phyloP scores from a whole-genome alignment of 2,329 filamentous ascomycete genomes.

The Pseudogymnoascus sp. region DNA sequence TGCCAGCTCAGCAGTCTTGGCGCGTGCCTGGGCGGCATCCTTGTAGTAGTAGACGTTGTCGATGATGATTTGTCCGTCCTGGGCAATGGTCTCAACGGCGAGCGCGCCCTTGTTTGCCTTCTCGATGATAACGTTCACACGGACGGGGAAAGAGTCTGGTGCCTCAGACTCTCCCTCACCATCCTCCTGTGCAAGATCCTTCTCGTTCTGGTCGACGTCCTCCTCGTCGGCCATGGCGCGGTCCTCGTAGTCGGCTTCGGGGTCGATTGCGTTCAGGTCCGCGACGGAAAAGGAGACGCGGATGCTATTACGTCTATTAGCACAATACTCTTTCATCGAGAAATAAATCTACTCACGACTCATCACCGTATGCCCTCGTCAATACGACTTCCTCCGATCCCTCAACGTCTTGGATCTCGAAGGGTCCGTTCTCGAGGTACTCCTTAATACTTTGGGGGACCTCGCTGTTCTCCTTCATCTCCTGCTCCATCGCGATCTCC shows the following conservation, averaged over 20 bases:
- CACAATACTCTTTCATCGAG: neutral
- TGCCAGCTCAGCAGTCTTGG: slow-evolving; percentile 65
- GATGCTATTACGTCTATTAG: slow-evolving; percentile 42
- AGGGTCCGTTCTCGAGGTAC: slow-evolving; percentile 78
- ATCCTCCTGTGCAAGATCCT: slow-evolving; percentile 50
- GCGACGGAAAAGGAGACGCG: slow-evolving; percentile 77
- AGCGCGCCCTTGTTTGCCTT: slow-evolving; percentile 74
- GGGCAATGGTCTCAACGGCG: slow-evolving; percentile 75
- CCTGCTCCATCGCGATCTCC: slow-evolving; percentile 76
- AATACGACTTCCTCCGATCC: slow-evolving; percentile 86
- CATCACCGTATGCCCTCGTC: slow-evolving; percentile 73
- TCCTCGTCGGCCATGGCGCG: slow-evolving; percentile 48
- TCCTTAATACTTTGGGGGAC: slow-evolving; percentile 73
- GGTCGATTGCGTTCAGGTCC: slow-evolving; percentile 62
- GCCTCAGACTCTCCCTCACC: slow-evolving; percentile 42
- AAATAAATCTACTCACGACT: slow-evolving; percentile 54
- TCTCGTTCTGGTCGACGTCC: slow-evolving; percentile 40
- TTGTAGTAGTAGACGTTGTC: slow-evolving; percentile 87
- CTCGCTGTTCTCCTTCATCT: slow-evolving; percentile 62
- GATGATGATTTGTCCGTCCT: slow-evolving; percentile 78
- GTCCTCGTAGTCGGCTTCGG: slow-evolving; percentile 51
- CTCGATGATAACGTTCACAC: slow-evolving; percentile 79
- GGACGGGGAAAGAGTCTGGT: slow-evolving; percentile 62
- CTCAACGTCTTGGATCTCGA: slow-evolving; percentile 70
- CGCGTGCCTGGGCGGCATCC: slow-evolving; percentile 68